Percentiles rank a stretch among this genome's conserved stretches.
Evolutionary conservation across 1,284 basidiomycete species (phyloP).

Genomic region (Rhodofomes roseus): DNA sequence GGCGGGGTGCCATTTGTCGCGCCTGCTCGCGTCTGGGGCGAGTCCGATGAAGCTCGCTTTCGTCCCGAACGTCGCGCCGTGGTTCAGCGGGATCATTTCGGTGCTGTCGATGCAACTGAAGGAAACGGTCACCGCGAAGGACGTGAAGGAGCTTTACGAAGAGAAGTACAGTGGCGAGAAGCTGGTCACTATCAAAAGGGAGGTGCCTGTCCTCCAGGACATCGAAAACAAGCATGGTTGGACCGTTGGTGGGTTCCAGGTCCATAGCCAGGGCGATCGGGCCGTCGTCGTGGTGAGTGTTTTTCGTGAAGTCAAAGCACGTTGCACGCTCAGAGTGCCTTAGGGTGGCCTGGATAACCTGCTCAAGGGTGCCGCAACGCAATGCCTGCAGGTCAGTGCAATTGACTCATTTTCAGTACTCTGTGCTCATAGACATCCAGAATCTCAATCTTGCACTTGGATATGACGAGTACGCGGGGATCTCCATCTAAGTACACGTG

Average conservation of each 20-base stretch:
- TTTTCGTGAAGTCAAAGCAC: not conserved
- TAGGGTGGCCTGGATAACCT: constrained; percentile 94
- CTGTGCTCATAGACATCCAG: constrained; percentile 36
- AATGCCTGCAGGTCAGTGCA: constrained; percentile 82
- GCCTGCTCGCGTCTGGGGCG: constrained; percentile 39
- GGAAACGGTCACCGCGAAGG: constrained; percentile 60
- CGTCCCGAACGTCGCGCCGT: constrained; percentile 84
- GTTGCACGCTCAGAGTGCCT: constrained; percentile 4
- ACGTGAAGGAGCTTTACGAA: constrained; percentile 76
- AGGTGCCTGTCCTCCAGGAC: constrained; percentile 77
- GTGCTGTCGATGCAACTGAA: constrained; percentile 81
- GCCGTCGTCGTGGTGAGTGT: constrained; percentile 85
- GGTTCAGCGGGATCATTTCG: constrained; percentile 96
- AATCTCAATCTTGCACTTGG: constrained; percentile 95
- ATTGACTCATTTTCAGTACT: not conserved
- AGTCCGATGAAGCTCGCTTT: constrained; percentile 73
- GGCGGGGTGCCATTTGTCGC: constrained; percentile 78
- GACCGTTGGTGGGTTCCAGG: constrained; percentile 91
- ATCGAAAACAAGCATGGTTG: constrained; percentile 85
- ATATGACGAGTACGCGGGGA: constrained; percentile 88
- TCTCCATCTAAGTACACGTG: constrained; percentile 37
- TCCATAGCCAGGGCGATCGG: constrained; percentile 83
- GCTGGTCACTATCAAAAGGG: constrained; percentile 65
- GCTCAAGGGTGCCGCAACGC: constrained; percentile 96
- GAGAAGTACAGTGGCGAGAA: constrained; percentile 76